Base-by-base conservation (phyloP, 2,329 filamentous ascomycete genomes). In the Aspergillus quadricinctus region DNA sequence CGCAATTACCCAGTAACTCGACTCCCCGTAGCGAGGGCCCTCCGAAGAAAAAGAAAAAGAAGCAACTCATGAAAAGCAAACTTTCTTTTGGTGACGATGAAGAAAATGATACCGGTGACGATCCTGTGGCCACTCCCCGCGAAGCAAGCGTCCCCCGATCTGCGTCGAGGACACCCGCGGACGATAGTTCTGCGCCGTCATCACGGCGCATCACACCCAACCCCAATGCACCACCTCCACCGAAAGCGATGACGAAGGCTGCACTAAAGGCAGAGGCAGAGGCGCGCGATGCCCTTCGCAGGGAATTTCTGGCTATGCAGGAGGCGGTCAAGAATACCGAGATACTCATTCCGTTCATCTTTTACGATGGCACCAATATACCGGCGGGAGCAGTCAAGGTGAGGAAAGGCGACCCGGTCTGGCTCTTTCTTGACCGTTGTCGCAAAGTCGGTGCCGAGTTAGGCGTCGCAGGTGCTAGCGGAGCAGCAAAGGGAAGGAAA, bases 361-460 rank as follows among this genome's bases (percentile, higher is more conserved):
- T 97, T 71, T 97, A 97, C 76, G 93, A 97, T 64, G 94, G 94
- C 17, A 90, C 90, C 23, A 93, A 95, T 71, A 88, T 89, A 10
- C 89, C 92, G 0, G 91, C 92, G 17, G 92, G 93, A 1, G 83
- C 83, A 14, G 92, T 93, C 49, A 87, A 88, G 57, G 84, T 97
- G 51, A 96, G 92, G 74, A 99, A 99, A 75, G 93, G 94, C 9
- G 94, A 97, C 68, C 88, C 86, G 55, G 81, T 95, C 27, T 97
- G 94, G 94, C 78, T 97, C 1, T 96, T 97, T 62, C 78, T 99
- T 2, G 94, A 99, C 73, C 87, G 89, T 68, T 94, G 91, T 66
- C 83, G 93, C 60, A 97, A 96, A 72, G 87, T 96, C 0, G 93
- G 92, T 11, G 92, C 92, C 1, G 87, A 94, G 66, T 76, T 91